These are phyloP conservation scores for Entoloma clypeatum DNA, from an alignment of 1,284 basidiomycete genomes.

Conservation along the genomic window DNA sequence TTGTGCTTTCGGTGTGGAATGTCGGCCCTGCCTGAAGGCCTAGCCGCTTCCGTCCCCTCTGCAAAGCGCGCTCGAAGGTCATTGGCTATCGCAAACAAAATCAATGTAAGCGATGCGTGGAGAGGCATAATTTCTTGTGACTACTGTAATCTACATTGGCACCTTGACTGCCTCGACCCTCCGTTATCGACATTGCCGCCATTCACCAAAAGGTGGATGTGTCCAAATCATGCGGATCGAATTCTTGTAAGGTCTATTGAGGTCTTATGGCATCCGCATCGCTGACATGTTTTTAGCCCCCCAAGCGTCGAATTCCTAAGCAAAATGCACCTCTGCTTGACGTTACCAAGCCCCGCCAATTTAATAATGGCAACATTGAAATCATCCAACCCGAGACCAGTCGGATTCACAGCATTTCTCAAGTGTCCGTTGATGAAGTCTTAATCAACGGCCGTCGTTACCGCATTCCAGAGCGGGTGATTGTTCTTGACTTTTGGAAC, in stretches of 20 bases:
- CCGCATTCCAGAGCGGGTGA: conserved; percentile 89
- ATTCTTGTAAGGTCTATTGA: conserved; percentile 55
- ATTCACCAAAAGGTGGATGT: conserved; percentile 95
- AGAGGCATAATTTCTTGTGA: conserved; percentile 89
- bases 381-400: conserved; percentile 67
- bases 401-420: conserved; percentile 35
- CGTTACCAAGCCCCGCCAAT: conserved; percentile 63
- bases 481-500: conserved; percentile 94
- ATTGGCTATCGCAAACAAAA: conserved; percentile 30
- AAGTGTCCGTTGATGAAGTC: conserved; percentile 66
- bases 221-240: conserved; percentile 90
- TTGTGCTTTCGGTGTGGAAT: conserved; percentile 89
- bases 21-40: conserved; percentile 61
- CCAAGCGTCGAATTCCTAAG: conserved; percentile 74
- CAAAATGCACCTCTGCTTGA: conserved; percentile 64
- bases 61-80: conserved; percentile 52
- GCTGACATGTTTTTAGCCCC: conserved; percentile 44
- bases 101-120: conserved; percentile 48
- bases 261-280: conserved; percentile 9
- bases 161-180: conserved; percentile 93
- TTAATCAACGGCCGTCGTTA: conserved; percentile 84
- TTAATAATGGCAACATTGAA: conserved; percentile 92
- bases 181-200: conserved; percentile 86
- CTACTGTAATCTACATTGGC: conserved; percentile 94
- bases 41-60: conserved; percentile 50